Conservation (phyloP, 768 basidiomycete genomes). For the Hypholoma sublateritium region DNA sequence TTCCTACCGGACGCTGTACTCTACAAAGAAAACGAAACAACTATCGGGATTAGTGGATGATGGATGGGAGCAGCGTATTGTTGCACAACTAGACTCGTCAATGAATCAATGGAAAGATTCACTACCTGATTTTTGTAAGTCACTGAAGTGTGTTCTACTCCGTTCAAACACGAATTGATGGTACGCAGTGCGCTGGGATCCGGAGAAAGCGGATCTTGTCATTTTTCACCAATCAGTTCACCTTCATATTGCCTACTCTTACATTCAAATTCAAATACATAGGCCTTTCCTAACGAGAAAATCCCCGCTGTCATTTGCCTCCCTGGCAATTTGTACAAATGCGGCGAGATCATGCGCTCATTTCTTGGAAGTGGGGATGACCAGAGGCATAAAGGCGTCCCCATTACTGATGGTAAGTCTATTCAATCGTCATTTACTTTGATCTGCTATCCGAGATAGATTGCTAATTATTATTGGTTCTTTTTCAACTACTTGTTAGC, state of each 20-base stretch:
- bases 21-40: slow-evolving; percentile 41
- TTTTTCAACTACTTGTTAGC: slow-evolving; percentile 22
- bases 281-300: slow-evolving; percentile 59
- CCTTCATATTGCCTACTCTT: slow-evolving; percentile 43
- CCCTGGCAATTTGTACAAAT: slow-evolving; percentile 65
- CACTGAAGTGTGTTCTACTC: not conserved
- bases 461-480: too few relatives aligned
- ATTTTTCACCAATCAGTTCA: slow-evolving; percentile 53
- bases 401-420: not conserved
- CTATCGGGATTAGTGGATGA: slow-evolving; percentile 43
- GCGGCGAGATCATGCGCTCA: slow-evolving; percentile 76
- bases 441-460: too few relatives aligned
- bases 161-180: not conserved
- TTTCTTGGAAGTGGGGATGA: slow-evolving; percentile 54
- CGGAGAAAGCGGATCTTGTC: slow-evolving; percentile 19
- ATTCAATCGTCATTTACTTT: too few relatives aligned
- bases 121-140: slow-evolving; percentile 56
- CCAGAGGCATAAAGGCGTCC: slow-evolving; percentile 18
- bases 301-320: slow-evolving; percentile 45
- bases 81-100: slow-evolving; percentile 62
- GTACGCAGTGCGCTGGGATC: slow-evolving; percentile 20
- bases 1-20: slow-evolving; percentile 57
- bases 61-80: slow-evolving; percentile 56
- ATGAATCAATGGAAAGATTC: slow-evolving; percentile 61
- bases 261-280: slow-evolving; percentile 64